phyloP scores from a whole-genome alignment of 352 stramenopile species.

The Pythium brachiatum region DNA sequence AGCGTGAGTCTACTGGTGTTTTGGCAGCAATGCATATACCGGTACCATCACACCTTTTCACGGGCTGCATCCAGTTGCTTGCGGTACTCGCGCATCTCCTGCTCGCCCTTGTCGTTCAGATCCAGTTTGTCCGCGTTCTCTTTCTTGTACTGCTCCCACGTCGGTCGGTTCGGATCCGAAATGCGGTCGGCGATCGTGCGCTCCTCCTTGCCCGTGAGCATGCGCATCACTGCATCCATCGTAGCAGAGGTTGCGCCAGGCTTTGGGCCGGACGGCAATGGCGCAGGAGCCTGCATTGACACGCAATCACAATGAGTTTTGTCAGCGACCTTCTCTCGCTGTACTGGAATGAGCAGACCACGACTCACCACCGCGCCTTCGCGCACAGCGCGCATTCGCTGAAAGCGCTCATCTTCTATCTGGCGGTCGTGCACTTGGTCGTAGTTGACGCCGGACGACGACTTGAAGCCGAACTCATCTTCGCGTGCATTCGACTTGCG shows the following conservation, averaged over 20 bases:
- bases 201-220: slow-evolving; percentile 92
- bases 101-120: slow-evolving; percentile 80
- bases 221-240: slow-evolving; percentile 93
- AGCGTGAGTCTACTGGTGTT: not conserved
- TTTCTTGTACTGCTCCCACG: slow-evolving; percentile 97
- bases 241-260: slow-evolving; percentile 57
- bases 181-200: slow-evolving; percentile 93
- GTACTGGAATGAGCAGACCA: not conserved
- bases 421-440: slow-evolving; percentile 75
- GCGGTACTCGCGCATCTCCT: slow-evolving; percentile 94
- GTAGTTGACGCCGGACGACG: slow-evolving; percentile 83
- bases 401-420: slow-evolving; percentile 83
- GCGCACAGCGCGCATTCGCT: slow-evolving; percentile 63
- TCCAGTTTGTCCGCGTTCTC: slow-evolving; percentile 95
- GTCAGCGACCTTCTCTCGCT: no score
- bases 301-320: slow-evolving; percentile 2
- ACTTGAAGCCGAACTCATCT: slow-evolving; percentile 70
- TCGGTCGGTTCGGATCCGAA: slow-evolving; percentile 91
- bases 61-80: slow-evolving; percentile 90
- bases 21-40: not conserved
- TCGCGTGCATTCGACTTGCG: slow-evolving; percentile 28
- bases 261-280: slow-evolving; percentile 13
- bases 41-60: slow-evolving; percentile 64
- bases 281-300: slow-evolving; percentile 18
- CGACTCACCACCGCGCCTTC: slow-evolving; percentile 36